Evolutionary conservation across 2,329 filamentous ascomycete species (phyloP).

Genomic region (Cladobotryum mycophilum): DNA sequence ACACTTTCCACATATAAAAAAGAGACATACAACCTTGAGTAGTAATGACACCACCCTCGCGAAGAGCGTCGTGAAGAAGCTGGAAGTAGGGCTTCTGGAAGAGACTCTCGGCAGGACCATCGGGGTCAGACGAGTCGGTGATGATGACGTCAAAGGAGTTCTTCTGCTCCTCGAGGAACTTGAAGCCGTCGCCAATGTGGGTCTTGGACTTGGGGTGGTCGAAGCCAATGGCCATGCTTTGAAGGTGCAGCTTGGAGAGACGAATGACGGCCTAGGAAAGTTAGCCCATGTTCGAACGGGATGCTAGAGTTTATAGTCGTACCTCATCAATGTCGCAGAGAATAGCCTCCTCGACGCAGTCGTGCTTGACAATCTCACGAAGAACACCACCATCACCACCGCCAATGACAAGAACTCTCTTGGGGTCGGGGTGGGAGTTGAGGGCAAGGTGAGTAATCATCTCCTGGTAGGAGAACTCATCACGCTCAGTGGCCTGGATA

Average conservation of each 20-base stretch:
- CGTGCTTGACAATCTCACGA: constrained; percentile 98
- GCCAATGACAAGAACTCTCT: constrained; percentile 97
- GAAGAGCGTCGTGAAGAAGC: constrained; percentile 81
- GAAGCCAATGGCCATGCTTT: constrained; percentile 88
- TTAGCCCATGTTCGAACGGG: background rate
- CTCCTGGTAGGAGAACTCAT: constrained; percentile 99
- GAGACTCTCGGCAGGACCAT: constrained; percentile 89
- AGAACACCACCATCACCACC: constrained; percentile 96
- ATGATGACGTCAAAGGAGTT: constrained; percentile 99
- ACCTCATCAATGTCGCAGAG: constrained; percentile 98
- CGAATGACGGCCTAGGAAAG: constrained; percentile 77
- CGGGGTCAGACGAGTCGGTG: constrained; percentile 95
- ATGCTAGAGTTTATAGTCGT: constrained; percentile 11
- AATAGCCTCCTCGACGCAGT: constrained; percentile 88
- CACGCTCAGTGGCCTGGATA: constrained; percentile 96
- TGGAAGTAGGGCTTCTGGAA: constrained; percentile 99
- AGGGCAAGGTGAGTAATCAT: constrained; percentile 99
- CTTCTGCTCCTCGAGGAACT: constrained; percentile 95
- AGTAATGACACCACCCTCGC: constrained; percentile 95
- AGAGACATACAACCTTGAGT: constrained; percentile 99
- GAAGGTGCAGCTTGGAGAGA: constrained; percentile 96
- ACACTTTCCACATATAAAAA: constrained; percentile 45
- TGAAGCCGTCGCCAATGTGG: constrained; percentile 95
- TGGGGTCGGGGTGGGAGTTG: constrained; percentile 96
- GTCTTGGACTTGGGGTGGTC: constrained; percentile 88